These are phyloP conservation scores for Epithele typhae DNA, from an alignment of 768 basidiomycete species.

Conservation along the genomic window DNA sequence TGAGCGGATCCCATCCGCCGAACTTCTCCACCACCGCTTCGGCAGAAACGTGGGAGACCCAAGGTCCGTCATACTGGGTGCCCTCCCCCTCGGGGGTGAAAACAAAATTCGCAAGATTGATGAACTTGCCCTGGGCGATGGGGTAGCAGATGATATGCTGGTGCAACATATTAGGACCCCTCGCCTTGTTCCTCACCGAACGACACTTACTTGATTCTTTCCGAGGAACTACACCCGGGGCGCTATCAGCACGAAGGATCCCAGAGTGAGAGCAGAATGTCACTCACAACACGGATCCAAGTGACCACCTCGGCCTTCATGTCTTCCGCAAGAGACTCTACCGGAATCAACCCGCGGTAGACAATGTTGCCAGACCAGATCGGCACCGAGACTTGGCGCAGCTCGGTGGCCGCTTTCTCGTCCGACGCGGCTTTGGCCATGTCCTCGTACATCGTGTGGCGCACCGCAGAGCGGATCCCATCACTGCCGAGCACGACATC, in stretches of 20 bases:
- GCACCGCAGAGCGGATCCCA: conserved; percentile 36
- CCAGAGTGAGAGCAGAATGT: no score
- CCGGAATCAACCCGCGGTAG: background rate
- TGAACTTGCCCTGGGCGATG: conserved; percentile 16
- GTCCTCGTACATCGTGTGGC: conserved; percentile 23
- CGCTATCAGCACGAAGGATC: no score
- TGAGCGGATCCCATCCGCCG: conserved; percentile 17
- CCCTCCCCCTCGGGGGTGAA: conserved; percentile 16
- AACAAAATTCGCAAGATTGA: conserved; percentile 22
- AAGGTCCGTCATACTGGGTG: conserved; percentile 15
- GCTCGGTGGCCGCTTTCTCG: background rate
- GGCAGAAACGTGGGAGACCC: conserved; percentile 8
- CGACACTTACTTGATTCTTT: background rate
- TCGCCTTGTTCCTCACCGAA: no score
- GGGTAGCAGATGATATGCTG: conserved; percentile 34
- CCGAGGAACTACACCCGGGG: background rate
- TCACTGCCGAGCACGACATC: conserved; percentile 42
- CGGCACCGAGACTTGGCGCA: background rate
- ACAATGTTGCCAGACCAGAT: background rate
- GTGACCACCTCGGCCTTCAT: background rate
- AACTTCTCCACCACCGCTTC: conserved; percentile 15
- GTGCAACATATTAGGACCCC: background rate
- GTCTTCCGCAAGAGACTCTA: background rate
- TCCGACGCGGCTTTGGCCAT: conserved; percentile 9
- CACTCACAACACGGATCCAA: background rate